phyloP scores from a whole-genome alignment of 2,329 filamentous ascomycete species.

The Tolypocladium paradoxum region DNA sequence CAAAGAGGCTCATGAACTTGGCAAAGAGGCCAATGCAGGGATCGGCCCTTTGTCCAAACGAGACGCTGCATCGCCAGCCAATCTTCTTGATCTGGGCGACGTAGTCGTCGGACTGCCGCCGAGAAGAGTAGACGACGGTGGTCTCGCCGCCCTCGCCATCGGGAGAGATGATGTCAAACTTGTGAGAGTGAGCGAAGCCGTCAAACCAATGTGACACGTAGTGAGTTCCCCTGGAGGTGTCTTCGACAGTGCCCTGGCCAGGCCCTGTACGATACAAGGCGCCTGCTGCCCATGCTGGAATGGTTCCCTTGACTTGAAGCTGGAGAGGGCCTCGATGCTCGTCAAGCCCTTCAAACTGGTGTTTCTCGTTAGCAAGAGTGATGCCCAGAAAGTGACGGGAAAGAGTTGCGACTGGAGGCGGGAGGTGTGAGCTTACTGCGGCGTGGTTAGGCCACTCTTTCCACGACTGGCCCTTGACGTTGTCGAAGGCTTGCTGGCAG shows the following conservation, averaged over 20 bases:
- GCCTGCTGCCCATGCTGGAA: slow-evolving; percentile 63
- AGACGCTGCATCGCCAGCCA: slow-evolving; percentile 45
- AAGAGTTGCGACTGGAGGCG: not conserved
- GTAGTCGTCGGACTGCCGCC: slow-evolving; percentile 53
- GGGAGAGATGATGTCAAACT: slow-evolving; percentile 53
- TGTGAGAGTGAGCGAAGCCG: slow-evolving; percentile 59
- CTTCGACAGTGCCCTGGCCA: slow-evolving; percentile 50
- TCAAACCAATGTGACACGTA: slow-evolving; percentile 72
- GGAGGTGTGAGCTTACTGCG: slow-evolving; percentile 22
- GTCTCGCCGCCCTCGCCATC: slow-evolving; percentile 14
- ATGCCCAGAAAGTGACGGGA: not conserved
- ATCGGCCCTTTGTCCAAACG: slow-evolving; percentile 62
- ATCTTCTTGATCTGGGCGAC: slow-evolving; percentile 49
- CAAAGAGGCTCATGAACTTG: slow-evolving; percentile 57
- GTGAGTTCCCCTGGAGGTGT: slow-evolving; percentile 47
- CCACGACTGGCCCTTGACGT: slow-evolving; percentile 21
- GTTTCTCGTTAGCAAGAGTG: not conserved
- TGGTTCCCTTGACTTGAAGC: slow-evolving; percentile 51
- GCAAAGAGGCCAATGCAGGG: slow-evolving; percentile 64
- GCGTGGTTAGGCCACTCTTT: slow-evolving; percentile 37
- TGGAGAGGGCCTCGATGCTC: slow-evolving; percentile 56
- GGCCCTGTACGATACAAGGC: slow-evolving; percentile 66
- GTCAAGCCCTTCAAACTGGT: slow-evolving; percentile 55
- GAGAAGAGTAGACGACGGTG: slow-evolving; percentile 58
- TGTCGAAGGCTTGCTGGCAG: slow-evolving; percentile 10